Conservation (phyloP, 192 early-diverging fungal genomes). For the Coemansia sp. region DNA sequence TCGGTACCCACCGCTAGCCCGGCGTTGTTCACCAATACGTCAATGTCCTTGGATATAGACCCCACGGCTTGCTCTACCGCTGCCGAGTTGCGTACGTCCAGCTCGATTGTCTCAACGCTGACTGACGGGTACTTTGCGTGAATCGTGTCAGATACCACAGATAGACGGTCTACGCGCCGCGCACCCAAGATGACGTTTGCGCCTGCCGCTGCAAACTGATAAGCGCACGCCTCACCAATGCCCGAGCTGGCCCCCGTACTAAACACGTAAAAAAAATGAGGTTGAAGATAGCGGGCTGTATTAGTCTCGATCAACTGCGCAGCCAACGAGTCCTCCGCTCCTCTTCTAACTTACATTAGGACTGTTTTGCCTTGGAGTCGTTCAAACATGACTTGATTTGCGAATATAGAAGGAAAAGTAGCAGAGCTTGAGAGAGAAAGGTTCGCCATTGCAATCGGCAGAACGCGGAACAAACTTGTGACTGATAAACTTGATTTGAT, state of each 20-base stretch:
- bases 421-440: not conserved
- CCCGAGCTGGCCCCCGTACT: constrained; percentile 59
- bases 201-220: constrained; percentile 51
- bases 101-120: constrained; percentile 61
- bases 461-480: no score
- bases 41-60: constrained; percentile 63
- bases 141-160: constrained; percentile 60
- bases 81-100: constrained; percentile 72
- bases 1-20: constrained; percentile 80
- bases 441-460: not conserved
- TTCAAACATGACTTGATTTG: constrained; percentile 24
- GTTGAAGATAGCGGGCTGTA: not conserved
- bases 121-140: constrained; percentile 51
- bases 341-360: constrained; percentile 30
- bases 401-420: not conserved
- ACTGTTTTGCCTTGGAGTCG: constrained; percentile 53
- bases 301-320: not conserved
- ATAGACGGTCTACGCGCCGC: constrained; percentile 67
- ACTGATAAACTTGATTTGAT: no score
- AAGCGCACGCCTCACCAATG: constrained; percentile 55
- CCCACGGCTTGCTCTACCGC: constrained; percentile 56
- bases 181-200: constrained; percentile 63
- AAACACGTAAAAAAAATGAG: not conserved
- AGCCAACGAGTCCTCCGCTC: not conserved
- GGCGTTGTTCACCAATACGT: constrained; percentile 92